Conservation (phyloP, 441 rosid genomes). For the Gossypium gossypioides region DNA sequence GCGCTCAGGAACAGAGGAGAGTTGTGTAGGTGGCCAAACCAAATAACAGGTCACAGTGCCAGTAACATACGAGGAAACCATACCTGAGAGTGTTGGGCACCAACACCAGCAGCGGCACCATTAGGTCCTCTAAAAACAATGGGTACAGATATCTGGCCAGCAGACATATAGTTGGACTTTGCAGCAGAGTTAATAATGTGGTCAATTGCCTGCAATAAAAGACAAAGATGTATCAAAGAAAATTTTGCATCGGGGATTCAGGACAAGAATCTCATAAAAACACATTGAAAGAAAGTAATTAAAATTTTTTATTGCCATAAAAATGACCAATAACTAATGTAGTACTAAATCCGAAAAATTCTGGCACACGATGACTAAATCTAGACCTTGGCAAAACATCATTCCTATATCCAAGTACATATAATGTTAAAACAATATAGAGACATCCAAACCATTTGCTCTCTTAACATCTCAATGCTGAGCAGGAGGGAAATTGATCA, state of each 20-base stretch:
- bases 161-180: constrained; percentile 66
- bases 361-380: background rate
- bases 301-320: background rate
- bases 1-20: background rate
- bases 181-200: constrained; percentile 79
- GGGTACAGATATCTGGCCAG: constrained; percentile 58
- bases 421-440: background rate
- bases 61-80: constrained; percentile 7
- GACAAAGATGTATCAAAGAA: constrained; percentile 27
- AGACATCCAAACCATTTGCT: background rate
- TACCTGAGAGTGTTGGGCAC: constrained; percentile 67
- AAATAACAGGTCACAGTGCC: background rate
- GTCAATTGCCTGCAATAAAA: constrained; percentile 56
- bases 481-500: background rate
- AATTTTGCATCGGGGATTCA: background rate
- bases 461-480: background rate
- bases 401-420: background rate
- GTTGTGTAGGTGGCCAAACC: background rate
- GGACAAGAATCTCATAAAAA: background rate
- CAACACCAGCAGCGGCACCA: constrained; percentile 88
- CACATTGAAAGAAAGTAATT: background rate
- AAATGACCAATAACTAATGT: background rate
- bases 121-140: constrained; percentile 79
- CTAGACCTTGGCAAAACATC: background rate
- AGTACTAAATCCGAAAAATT: background rate